Evolutionary conservation across 2,329 filamentous ascomycete species (phyloP).

Genomic region (Fusarium denticulatum): DNA sequence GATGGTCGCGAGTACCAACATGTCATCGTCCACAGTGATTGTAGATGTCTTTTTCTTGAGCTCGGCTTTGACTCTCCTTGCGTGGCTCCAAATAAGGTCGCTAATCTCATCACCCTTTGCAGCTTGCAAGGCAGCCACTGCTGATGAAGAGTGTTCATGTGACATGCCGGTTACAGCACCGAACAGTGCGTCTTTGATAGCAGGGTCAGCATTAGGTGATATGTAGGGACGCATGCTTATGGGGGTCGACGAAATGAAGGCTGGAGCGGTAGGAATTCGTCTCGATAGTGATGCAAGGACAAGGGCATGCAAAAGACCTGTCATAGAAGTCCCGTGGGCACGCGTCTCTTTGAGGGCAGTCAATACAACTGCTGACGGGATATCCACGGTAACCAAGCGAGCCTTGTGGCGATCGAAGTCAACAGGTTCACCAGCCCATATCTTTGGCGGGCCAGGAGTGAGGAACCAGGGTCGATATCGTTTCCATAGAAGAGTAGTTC

Average conservation of each 20-base stretch:
- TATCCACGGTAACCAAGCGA: conserved; percentile 50
- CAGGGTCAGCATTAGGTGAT: conserved; percentile 38
- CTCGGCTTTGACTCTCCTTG: conserved; percentile 48
- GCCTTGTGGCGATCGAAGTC: conserved; percentile 49
- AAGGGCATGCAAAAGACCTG: conserved; percentile 59
- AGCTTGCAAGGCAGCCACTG: conserved; percentile 41
- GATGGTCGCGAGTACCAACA: conserved; percentile 55
- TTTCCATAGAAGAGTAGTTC: conserved; percentile 51
- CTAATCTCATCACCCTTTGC: conserved; percentile 31
- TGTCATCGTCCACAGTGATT: conserved; percentile 56
- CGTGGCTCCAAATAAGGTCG: conserved; percentile 55
- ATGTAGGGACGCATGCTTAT: conserved; percentile 57
- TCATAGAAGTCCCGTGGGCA: conserved; percentile 56
- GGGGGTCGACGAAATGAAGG: conserved; percentile 54
- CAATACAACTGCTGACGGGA: conserved; percentile 44
- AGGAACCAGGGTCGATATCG: conserved; percentile 54
- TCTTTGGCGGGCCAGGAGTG: conserved; percentile 34
- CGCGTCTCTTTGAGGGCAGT: conserved; percentile 54
- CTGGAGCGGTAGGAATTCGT: conserved; percentile 49
- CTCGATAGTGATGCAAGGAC: conserved; percentile 53
- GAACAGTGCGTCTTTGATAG: conserved; percentile 48
- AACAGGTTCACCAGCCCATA: conserved; percentile 54
- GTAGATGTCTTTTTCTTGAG: conserved; percentile 47
- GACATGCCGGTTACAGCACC: conserved; percentile 52
- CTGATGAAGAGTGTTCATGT: conserved; percentile 44